Evolutionary conservation across 768 basidiomycete species (phyloP), one percentile per base, ranked within the genome.

Genomic region (Panaeolus papilionaceus): DNA sequence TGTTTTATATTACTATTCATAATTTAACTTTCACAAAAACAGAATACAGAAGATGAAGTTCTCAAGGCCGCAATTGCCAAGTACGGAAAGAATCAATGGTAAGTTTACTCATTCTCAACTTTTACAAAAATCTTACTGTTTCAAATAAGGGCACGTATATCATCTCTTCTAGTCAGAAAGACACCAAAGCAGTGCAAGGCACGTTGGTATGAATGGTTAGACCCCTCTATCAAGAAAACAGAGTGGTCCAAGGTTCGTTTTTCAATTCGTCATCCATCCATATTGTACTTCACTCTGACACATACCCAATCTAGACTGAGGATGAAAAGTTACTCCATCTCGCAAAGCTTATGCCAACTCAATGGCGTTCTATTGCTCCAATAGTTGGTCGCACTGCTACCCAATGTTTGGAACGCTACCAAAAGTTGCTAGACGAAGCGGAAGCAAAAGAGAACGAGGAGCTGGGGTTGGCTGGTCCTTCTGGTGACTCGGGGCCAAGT

Each of bases 131-230:
- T 45, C 7, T 38, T 6, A 54, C 38, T 42, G 61, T 45, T 23
- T 23, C 61, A 2, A 44, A 2, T 40, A 28, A 93, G 94, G 96
- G 97, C 97, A 33, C 95, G 97, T 73, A 99, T 99, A 76, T 98
- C 96, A 11, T 99, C 97, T 38, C 85, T 99, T 38, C 88, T 99
- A 63, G 98, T 99, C 40, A 90, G 98, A 71, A 99, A 99, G 80
- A 99, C 98, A 1, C 96, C 98, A 11, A 99, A 99, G 77, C 98
- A 99, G 82, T 99, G 98, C 84, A 99, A 99, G 79, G 95, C 95
- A 1, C 92, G 95, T 45, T 99, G 97, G 97, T 98, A 97, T 76
- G 97, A 98, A 81, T 99, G 98, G 98, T 83, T 99, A 62, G 98
- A 99, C 81, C 98, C 98, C 6, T 96, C 95, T 63, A 99, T 99